These are phyloP conservation scores for Musa itinerans DNA, from an alignment of 176 grass and related monocot genomes.

Conservation along the genomic window DNA sequence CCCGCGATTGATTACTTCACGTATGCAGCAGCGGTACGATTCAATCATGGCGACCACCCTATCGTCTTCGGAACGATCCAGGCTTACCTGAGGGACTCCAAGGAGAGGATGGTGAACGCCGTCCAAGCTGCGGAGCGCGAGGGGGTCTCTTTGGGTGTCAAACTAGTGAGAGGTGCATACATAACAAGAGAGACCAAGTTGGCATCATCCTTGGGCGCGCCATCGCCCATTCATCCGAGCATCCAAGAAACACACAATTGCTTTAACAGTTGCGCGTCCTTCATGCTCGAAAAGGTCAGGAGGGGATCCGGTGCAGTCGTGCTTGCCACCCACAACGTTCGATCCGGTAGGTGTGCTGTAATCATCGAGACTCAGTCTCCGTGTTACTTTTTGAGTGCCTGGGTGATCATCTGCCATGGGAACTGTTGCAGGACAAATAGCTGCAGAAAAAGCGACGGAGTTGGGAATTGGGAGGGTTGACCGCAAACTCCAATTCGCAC, in stretches of 20 bases:
- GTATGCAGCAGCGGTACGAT: constrained; percentile 36
- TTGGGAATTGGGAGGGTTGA: constrained; percentile 47
- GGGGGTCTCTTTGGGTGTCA: constrained; percentile 54
- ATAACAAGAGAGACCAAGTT: constrained; percentile 55
- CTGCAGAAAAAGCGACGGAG: constrained; percentile 55
- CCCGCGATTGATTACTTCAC: constrained; percentile 95
- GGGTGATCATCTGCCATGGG: neutral
- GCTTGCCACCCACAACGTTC: constrained; percentile 82
- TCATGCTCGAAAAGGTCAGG: constrained; percentile 72
- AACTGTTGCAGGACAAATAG: constrained; percentile 34
- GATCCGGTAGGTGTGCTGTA: constrained; percentile 26
- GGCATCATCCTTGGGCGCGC: constrained; percentile 45
- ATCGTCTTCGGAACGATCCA: constrained; percentile 71
- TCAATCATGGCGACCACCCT: constrained; percentile 33
- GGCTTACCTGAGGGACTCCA: constrained; percentile 72
- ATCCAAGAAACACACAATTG: constrained; percentile 76
- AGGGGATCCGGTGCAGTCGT: constrained; percentile 40
- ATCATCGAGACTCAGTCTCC: neutral
- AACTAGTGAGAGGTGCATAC: constrained; percentile 88
- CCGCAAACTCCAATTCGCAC: constrained; percentile 77
- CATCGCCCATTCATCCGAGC: constrained; percentile 60
- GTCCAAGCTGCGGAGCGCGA: constrained; percentile 27
- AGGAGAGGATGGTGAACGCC: constrained; percentile 52
- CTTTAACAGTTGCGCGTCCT: constrained; percentile 67
- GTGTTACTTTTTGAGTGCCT: neutral